phyloP scores from a whole-genome alignment of 768 basidiomycete species.

The Mycena belliarum region DNA sequence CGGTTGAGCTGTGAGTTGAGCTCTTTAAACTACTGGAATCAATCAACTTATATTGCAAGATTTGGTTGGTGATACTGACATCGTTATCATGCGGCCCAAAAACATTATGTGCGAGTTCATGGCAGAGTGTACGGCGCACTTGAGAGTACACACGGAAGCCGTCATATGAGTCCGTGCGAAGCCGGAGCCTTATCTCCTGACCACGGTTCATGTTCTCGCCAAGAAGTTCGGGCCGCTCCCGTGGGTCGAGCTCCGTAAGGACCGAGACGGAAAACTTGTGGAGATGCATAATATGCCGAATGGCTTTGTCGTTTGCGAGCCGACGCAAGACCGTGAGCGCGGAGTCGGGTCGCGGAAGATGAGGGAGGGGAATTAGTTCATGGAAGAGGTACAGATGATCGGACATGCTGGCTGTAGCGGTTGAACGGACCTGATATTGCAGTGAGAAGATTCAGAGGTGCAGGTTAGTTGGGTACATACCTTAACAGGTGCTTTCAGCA shows the following conservation, averaged over 20 bases:
- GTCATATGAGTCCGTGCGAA: slow-evolving; percentile 71
- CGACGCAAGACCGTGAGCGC: slow-evolving; percentile 57
- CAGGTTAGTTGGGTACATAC: slow-evolving; percentile 34
- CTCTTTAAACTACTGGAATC: slow-evolving; percentile 61
- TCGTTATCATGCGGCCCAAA: slow-evolving; percentile 74
- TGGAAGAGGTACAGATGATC: slow-evolving; percentile 63
- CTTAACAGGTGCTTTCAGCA: slow-evolving; percentile 57
- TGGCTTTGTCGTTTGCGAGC: slow-evolving; percentile 70
- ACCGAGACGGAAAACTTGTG: slow-evolving; percentile 69
- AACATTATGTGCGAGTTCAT: slow-evolving; percentile 77
- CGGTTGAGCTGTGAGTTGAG: slow-evolving; percentile 74
- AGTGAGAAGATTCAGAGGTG: neutral
- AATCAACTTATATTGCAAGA: neutral
- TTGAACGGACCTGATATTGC: slow-evolving; percentile 54
- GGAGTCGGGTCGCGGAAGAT: slow-evolving; percentile 63
- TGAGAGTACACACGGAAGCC: slow-evolving; percentile 70
- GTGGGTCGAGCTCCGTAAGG: slow-evolving; percentile 77
- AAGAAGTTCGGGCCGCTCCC: slow-evolving; percentile 68
- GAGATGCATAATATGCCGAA: slow-evolving; percentile 67
- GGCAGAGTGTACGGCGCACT: slow-evolving; percentile 68
- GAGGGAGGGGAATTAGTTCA: slow-evolving; percentile 56
- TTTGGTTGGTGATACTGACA: slow-evolving; percentile 41
- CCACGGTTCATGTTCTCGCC: slow-evolving; percentile 70
- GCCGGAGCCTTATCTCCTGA: slow-evolving; percentile 62
- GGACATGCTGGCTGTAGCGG: slow-evolving; percentile 40